A percentile compares a stretch with the other conserved stretches of the same genome.
Evolutionary conservation across 257 asterid genomes (phyloP).

Genomic region (Fraxinus excelsior): DNA sequence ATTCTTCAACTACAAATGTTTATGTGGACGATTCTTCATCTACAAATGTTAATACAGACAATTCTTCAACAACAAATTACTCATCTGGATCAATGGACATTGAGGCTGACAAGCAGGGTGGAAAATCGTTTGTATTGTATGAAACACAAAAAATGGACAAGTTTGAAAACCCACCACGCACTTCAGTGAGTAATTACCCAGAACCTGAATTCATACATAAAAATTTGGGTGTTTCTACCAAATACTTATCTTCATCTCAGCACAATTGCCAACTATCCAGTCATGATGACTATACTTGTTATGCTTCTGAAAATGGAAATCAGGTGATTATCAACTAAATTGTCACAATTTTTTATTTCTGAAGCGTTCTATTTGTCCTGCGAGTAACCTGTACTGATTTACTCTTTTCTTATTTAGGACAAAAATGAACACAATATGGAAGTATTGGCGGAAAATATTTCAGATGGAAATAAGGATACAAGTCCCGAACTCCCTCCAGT

Average conservation of each 20-base stretch:
- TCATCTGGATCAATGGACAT: slow-evolving; percentile 38
- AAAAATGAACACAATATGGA: slow-evolving; percentile 5
- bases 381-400: background rate
- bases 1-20: slow-evolving; percentile 42
- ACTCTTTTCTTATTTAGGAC: slow-evolving; percentile 39
- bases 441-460: slow-evolving; percentile 19
- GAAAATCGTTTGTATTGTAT: slow-evolving; percentile 18
- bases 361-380: background rate
- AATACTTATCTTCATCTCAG: slow-evolving; percentile 13
- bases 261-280: background rate
- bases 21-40: slow-evolving; percentile 45
- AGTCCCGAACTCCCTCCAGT: slow-evolving; percentile 23
- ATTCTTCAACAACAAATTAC: slow-evolving; percentile 38
- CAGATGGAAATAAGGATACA: slow-evolving; percentile 22
- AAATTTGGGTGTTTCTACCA: slow-evolving; percentile 14
- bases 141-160: slow-evolving; percentile 24
- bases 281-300: slow-evolving; percentile 19
- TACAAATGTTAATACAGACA: slow-evolving; percentile 37
- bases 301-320: slow-evolving; percentile 25
- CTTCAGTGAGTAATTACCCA: slow-evolving; percentile 26
- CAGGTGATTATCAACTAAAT: slow-evolving; percentile 38
- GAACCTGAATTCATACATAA: slow-evolving; percentile 32
- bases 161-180: slow-evolving; percentile 17
- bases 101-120: slow-evolving; percentile 29
- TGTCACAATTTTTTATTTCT: slow-evolving; percentile 2